phyloP scores from a whole-genome alignment of 1,139 yeast species.

The Yamadazyma dushanensis region DNA sequence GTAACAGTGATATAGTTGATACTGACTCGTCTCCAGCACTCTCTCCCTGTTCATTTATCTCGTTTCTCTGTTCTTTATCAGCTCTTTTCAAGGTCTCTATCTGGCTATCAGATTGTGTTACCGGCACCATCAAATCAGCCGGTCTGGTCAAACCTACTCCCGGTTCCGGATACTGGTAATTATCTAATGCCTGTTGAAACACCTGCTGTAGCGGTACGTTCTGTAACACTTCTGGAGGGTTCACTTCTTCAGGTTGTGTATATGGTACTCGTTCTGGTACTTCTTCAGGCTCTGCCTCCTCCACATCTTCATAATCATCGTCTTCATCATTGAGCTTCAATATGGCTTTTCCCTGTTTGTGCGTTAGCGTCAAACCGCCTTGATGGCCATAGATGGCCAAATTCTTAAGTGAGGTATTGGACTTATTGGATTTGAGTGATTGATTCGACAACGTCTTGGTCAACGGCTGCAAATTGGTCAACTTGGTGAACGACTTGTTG shows the following conservation, averaged over 20 bases:
- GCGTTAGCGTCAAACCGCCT: slow-evolving; percentile 39
- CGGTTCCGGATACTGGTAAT: slow-evolving; percentile 8
- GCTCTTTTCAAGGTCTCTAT: no score
- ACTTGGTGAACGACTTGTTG: slow-evolving; percentile 39
- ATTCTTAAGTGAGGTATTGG: slow-evolving; percentile 39
- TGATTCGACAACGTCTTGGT: slow-evolving; percentile 39
- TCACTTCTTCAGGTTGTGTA: not conserved
- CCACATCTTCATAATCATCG: slow-evolving; percentile 33
- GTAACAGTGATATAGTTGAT: no score
- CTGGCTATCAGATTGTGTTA: no score
- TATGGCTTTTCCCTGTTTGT: slow-evolving; percentile 42
- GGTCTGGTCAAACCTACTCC: no score
- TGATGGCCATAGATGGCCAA: slow-evolving; percentile 14
- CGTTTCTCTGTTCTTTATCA: no score
- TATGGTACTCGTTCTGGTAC: not conserved
- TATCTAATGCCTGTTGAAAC: slow-evolving; percentile 17
- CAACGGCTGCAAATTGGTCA: slow-evolving; percentile 39
- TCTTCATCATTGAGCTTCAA: slow-evolving; percentile 35
- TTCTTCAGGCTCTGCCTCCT: slow-evolving; percentile 14
- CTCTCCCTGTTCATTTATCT: no score
- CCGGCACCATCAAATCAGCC: no score
- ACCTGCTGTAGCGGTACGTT: slow-evolving; percentile 16
- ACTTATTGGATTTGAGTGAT: slow-evolving; percentile 32
- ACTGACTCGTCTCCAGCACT: no score
- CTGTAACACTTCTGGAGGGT: slow-evolving; percentile 1